A percentile compares a stretch with the other conserved stretches of the same genome.
phyloP scores from a whole-genome alignment of 2,329 filamentous ascomycete genomes.

The Rutstroemia sydowiana region DNA sequence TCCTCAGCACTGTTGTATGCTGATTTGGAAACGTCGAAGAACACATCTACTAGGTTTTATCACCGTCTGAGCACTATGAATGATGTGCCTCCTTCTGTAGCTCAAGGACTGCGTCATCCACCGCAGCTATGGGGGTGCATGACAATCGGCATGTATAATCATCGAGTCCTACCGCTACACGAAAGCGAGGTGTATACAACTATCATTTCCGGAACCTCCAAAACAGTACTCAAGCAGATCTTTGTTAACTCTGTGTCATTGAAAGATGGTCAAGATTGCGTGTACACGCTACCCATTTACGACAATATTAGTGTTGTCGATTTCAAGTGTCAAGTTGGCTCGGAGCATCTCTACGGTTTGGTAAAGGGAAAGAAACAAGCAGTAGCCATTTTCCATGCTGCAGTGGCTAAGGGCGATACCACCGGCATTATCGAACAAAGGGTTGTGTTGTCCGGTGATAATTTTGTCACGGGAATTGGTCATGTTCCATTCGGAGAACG shows the following conservation, averaged over 20 bases:
- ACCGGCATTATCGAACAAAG: constrained; percentile 61
- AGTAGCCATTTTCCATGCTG: constrained; percentile 49
- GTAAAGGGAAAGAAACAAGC: constrained; percentile 62
- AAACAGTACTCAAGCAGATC: constrained; percentile 45
- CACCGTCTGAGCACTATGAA: neutral
- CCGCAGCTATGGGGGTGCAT: neutral
- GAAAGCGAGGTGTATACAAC: constrained; percentile 49
- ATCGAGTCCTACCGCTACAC: constrained; percentile 46
- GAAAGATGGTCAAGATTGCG: constrained; percentile 43
- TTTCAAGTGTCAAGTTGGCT: constrained; percentile 59
- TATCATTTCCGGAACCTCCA: constrained; percentile 46
- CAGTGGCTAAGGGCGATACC: constrained; percentile 49
- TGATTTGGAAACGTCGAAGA: neutral
- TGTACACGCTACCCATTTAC: constrained; percentile 65
- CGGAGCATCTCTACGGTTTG: constrained; percentile 54
- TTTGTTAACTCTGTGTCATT: constrained; percentile 50
- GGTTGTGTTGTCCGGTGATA: constrained; percentile 55
- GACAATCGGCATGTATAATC: neutral
- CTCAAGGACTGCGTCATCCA: neutral
- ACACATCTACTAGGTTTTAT: neutral
- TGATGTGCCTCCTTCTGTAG: neutral
- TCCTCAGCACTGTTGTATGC: neutral
- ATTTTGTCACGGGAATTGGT: constrained; percentile 61
- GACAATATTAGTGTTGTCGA: constrained; percentile 63
- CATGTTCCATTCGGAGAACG: constrained; percentile 56